phyloP scores from a whole-genome alignment of 371 early-diverging fungal species.

The Thermomucor indicae-seudaticae region DNA sequence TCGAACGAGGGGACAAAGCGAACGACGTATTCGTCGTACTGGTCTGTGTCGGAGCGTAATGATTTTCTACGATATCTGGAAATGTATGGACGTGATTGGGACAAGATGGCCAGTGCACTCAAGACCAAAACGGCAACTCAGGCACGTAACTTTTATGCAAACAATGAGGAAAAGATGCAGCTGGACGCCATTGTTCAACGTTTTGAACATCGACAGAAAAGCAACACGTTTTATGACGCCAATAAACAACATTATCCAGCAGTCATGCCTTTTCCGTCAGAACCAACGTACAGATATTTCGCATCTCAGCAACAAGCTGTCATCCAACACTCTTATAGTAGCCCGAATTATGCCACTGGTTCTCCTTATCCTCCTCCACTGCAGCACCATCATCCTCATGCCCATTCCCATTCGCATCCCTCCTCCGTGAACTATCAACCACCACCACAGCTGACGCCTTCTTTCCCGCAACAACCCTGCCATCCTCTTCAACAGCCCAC shows the following conservation, averaged over 20 bases:
- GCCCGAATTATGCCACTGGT: too few species aligned
- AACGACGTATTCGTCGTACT: conserved; percentile 74
- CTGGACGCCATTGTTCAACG: conserved; percentile 51
- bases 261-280: too few species aligned
- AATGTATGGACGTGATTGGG: conserved; percentile 76
- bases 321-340: too few species aligned
- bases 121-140: conserved; percentile 80
- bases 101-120: conserved; percentile 64
- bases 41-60: conserved; percentile 78
- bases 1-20: conserved; percentile 23
- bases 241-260: too few species aligned
- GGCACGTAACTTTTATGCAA: conserved; percentile 77
- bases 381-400: conserved; percentile 5
- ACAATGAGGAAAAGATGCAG: conserved; percentile 65
- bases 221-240: too few species aligned
- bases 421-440: neutral
- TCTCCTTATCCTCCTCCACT: conserved; percentile 7
- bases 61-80: conserved; percentile 65
- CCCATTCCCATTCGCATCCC: neutral
- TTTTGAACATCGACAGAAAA: too few species aligned
- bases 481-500: conserved; percentile 9
- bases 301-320: too few species aligned
- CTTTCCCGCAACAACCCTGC: conserved; percentile 4
- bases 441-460: conserved; percentile 5
- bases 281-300: too few species aligned